Base-by-base conservation (phyloP, 352 stramenopile genomes). In the Bremia lactucae region DNA sequence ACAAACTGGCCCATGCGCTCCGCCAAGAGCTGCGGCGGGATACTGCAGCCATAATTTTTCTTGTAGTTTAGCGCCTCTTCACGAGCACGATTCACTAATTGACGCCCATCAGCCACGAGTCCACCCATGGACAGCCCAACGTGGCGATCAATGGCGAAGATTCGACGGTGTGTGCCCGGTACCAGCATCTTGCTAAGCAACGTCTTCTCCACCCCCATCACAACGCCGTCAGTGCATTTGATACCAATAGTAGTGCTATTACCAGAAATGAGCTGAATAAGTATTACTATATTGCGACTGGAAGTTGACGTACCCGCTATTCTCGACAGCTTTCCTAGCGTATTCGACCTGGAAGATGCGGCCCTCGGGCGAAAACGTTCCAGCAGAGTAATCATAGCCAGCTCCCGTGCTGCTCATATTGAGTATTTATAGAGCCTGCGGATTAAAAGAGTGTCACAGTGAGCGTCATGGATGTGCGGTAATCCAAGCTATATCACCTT, bases 281-380 rank as follows among this genome's bases (percentile, higher is more conserved):
- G n/a, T n/a, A n/a, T n/a, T n/a, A n/a, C n/a, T n/a, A n/a, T n/a
- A n/a, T n/a, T n/a, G n/a, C n/a, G n/a, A n/a, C n/a, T 29, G 8
- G 24, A 3, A 1, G 13, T 29, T 29, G 24, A 29, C 24, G 23
- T 60, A 92, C 79, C 83, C 83, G 52, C 87, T 95, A 78, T 97
- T 97, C 59, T 98, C 95, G 36, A 98, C 94, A 14, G 96, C 95
- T 59, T 98, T 98, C 58, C 87, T 92, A 38, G 96, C 96, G 52
- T 99, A 99, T 59, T 99, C 96, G 35, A 98, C 89, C 75, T 99
- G 96, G 62, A 99, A 99, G 55, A 99, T 97, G 36, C 95, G 92
- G 26, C 96, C 96, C 61, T 99, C 96, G 16, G 95, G 95, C 42
- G 87, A 97, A 72, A 98, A 99, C 40, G 95, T 98, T 18, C 77